Conservation (phyloP, 176 grass and related monocot genomes). For the Aegilops sharonensis region DNA sequence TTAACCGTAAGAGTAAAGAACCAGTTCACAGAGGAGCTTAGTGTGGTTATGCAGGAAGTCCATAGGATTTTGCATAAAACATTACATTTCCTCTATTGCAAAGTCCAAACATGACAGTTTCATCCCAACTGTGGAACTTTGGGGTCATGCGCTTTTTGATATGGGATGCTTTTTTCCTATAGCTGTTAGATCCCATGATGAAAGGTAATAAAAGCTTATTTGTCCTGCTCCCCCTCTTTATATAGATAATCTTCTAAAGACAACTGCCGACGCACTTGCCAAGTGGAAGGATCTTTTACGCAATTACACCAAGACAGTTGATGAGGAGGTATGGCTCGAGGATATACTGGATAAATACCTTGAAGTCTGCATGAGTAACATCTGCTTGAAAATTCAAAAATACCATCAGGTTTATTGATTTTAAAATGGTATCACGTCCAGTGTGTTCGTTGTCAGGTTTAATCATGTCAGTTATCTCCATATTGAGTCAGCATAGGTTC, state of each 20-base stretch:
- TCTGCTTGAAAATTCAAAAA: slow-evolving; percentile 9
- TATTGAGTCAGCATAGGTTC: neutral
- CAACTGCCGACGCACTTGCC: slow-evolving; percentile 51
- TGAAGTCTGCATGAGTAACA: slow-evolving; percentile 14
- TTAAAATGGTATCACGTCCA: neutral
- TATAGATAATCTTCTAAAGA: slow-evolving; percentile 55
- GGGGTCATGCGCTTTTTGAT: neutral
- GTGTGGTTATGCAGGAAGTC: neutral
- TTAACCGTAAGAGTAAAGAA: neutral
- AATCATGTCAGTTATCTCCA: neutral
- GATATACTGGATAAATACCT: slow-evolving; percentile 7
- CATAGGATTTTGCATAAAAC: neutral
- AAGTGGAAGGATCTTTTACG: slow-evolving; percentile 81
- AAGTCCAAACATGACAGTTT: neutral
- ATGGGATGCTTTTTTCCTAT: slow-evolving; percentile 4
- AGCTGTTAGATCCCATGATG: neutral
- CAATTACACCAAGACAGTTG: slow-evolving; percentile 75
- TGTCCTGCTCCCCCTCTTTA: neutral
- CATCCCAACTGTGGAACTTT: neutral
- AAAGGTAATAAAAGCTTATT: neutral
- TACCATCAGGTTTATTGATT: neutral
- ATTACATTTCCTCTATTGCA: neutral
- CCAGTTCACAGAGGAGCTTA: neutral
- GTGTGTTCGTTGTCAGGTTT: neutral
- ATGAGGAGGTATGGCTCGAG: slow-evolving; percentile 68